Base-by-base conservation (phyloP, 2,329 filamentous ascomycete species). In the Scedosporium boydii region DNA sequence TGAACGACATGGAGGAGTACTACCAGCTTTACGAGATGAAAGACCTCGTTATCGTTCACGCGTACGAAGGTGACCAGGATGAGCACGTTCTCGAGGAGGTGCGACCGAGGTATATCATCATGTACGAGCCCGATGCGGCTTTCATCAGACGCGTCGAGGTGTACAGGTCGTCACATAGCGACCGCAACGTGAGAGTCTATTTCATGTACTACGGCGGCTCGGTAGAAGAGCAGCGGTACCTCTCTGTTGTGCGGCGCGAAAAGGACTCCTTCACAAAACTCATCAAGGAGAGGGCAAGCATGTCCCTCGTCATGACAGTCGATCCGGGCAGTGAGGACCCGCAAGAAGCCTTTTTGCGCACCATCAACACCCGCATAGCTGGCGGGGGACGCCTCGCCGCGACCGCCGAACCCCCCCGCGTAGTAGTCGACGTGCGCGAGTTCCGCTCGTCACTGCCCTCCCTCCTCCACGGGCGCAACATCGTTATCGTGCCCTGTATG, bases 191-290 rank as follows among this genome's bases (percentile, higher is more conserved):
- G 51, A 85, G 91, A 53, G 93, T 96, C 0, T 99, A 97, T 77
- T 98, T 98, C 73, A 86, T 98, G 80, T 98, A 96, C 76, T 99
- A 99, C 66, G 89, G 91, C 41, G 89, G 89, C 3, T 97, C 92
- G 1, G 93, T 98, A 1, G 93, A 99, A 75, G 95, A 99, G 73
- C 93, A 98, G 73, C 86, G 90, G 26, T 98, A 97, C 70, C 82
- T 98, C 2, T 91, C 91, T 23, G 86, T 88, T 0, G 91, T 98
- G 2, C 85, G 95, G n/a, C 85, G 91, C 63, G 95, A 99, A 72
- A 99, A 99, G 73, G 95, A 99, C 72, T 87, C 93, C 1, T 99
- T 99, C 70, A 96, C 93, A 2, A 91, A 89, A 66, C 82, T 98
- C 34, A 98, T 99, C 78, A 92, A 91, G 68, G 95, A 99, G 77